Base-by-base conservation (phyloP, 179 eudicot species). In the Spergularia azorica region DNA sequence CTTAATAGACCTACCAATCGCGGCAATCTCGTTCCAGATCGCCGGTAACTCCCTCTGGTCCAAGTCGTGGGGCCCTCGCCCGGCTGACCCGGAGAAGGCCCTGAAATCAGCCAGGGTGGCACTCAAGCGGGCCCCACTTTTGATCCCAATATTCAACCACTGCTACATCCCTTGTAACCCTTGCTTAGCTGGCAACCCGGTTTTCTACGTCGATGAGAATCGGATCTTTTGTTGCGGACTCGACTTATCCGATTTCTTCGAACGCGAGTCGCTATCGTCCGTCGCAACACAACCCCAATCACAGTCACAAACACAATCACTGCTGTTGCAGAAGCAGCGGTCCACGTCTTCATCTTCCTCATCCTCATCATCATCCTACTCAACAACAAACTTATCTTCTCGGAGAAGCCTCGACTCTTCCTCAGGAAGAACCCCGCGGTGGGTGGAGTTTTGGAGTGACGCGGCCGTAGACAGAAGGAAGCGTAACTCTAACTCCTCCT, bases 401-500 rank as follows among this genome's bases (percentile, higher is more conserved):
- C 83, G 88, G 8, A 88, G 87, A 14, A 90, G 88, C 70, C 46
- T 84, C 9, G 79, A 81, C 5, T 21, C 82, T 54, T 79, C 78
- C 1, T 26, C 32, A 26, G 82, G 86, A 3, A 77, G 88, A 36
- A 80, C 92, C 1, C 92, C 97, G 15, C 80, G 97, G 9, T 92
- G 98, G 97, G 88, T 93, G 11, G 97, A 93, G 89, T 93, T 92
- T 76, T 93, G 97, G 98, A 88, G 88, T 61, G 98, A 90, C 46
- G 98, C 97, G 11, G 93, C 96, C 2, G 78, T 79, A 15, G 90
- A 86, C 38, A 83, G 89, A 9, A 82, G 88, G 4, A 83, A 86
- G 43, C 79, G 92, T 46, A 88, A 84, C 80, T 89, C 97, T 0
- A 89, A 81, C 67, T 90, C 95, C 0, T 81, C 89, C 0, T 72